Conservation (phyloP, 2,329 filamentous ascomycete genomes). For the Paracamarosporium sp. region DNA sequence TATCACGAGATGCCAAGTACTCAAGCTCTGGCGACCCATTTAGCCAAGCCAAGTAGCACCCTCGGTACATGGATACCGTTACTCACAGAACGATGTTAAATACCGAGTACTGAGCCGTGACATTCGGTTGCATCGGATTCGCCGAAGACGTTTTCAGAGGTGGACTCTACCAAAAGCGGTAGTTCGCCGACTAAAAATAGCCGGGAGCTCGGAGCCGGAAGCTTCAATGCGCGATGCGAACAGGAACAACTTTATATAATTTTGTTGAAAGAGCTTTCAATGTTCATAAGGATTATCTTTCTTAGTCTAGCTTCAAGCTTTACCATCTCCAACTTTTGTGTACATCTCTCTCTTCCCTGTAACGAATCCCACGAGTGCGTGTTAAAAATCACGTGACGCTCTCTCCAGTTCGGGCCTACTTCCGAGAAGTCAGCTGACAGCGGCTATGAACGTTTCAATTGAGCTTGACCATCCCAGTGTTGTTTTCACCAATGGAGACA, state of each 20-base stretch:
- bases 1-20: neutral
- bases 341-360: too few species aligned
- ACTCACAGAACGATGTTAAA: neutral
- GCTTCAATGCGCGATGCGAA: neutral
- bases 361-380: neutral
- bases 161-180: constrained; percentile 6
- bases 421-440: neutral
- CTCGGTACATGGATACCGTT: neutral
- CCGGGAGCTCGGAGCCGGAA: constrained; percentile 3
- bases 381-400: neutral
- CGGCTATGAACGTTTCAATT: constrained; percentile 17
- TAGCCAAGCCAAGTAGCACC: neutral
- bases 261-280: neutral
- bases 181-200: constrained; percentile 18
- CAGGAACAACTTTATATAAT: neutral
- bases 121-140: neutral
- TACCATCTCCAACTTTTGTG: neutral
- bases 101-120: neutral
- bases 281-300: neutral
- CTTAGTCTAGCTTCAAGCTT: neutral
- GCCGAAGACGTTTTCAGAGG: neutral
- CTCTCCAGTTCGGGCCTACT: neutral
- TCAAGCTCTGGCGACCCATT: neutral
- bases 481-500: constrained; percentile 15
- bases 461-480: constrained; percentile 4